Conservation (phyloP, 2,329 filamentous ascomycete species). For the Phaeosphaeria sp. region DNA sequence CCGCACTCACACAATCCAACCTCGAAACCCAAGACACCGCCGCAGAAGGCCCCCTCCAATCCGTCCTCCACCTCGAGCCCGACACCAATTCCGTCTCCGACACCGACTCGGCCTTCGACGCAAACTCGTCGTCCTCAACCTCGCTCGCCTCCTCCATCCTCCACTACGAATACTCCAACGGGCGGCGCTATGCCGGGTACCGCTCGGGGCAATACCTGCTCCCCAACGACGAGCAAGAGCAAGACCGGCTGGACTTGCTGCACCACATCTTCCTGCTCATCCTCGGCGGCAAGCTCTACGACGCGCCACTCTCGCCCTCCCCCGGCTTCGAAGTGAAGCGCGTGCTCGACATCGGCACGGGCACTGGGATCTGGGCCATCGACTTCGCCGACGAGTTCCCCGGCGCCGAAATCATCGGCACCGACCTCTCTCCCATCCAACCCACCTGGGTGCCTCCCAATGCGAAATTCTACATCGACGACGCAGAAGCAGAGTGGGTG, state of each 20-base stretch:
- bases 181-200: slow-evolving; percentile 48
- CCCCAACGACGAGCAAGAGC: slow-evolving; percentile 49
- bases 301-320: no score
- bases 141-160: slow-evolving; percentile 47
- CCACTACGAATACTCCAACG: slow-evolving; percentile 49
- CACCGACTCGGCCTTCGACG: slow-evolving; percentile 41
- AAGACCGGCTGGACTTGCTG: slow-evolving; percentile 48
- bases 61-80: slow-evolving; percentile 37
- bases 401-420: slow-evolving; percentile 43
- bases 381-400: slow-evolving; percentile 48
- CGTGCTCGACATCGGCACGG: slow-evolving; percentile 50
- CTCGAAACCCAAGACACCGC: slow-evolving; percentile 6
- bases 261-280: slow-evolving; percentile 48
- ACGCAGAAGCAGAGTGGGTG: slow-evolving; percentile 50
- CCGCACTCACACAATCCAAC: slow-evolving; percentile 4
- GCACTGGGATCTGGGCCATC: slow-evolving; percentile 51
- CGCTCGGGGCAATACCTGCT: slow-evolving; percentile 44
- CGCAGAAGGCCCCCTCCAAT: slow-evolving; percentile 21
- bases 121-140: slow-evolving; percentile 33
- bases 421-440: slow-evolving; percentile 48
- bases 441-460: slow-evolving; percentile 50
- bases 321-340: slow-evolving; percentile 28
- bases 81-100: slow-evolving; percentile 36
- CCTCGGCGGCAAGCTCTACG: slow-evolving; percentile 45
- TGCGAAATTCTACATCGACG: slow-evolving; percentile 52